A percentile compares a stretch with the other conserved stretches of the same genome.
These are phyloP conservation scores for Populus euphratica DNA, from an alignment of 345 rosid genomes.

Conservation along the genomic window DNA sequence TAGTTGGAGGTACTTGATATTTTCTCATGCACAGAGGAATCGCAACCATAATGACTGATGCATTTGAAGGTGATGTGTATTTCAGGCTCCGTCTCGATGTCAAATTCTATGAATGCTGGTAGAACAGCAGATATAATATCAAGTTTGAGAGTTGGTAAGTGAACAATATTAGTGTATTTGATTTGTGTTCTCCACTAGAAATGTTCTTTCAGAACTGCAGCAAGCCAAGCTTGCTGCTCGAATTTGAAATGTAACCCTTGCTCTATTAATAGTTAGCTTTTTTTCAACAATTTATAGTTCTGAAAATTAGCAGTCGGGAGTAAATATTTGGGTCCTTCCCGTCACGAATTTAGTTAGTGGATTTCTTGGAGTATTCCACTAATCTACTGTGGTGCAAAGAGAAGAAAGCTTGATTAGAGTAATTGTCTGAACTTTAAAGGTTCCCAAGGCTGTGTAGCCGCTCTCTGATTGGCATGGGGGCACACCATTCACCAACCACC, in stretches of 20 bases:
- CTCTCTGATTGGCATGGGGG: neutral
- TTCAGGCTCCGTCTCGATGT: constrained; percentile 36
- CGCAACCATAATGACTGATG: constrained; percentile 45
- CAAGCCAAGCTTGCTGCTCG: neutral
- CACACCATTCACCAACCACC: neutral
- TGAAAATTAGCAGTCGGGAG: no score
- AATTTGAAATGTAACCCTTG: neutral
- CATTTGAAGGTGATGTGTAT: constrained; percentile 41
- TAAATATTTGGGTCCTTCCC: no score
- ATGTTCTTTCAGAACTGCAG: neutral
- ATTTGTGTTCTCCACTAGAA: neutral
- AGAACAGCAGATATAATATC: neutral
- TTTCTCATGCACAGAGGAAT: constrained; percentile 52
- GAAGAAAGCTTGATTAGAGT: neutral
- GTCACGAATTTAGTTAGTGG: no score
- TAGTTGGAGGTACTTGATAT: constrained; percentile 50
- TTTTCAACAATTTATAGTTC: no score
- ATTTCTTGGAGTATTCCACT: neutral
- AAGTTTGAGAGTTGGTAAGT: neutral
- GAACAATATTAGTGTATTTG: neutral
- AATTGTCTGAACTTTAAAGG: neutral
- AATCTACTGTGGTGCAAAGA: neutral
- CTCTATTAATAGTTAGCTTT: neutral
- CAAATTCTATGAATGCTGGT: constrained; percentile 52
- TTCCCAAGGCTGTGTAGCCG: neutral